These are phyloP conservation scores for Tetradesmus obliquus DNA, from an alignment of 139 green algal species.

Conservation along the genomic window DNA sequence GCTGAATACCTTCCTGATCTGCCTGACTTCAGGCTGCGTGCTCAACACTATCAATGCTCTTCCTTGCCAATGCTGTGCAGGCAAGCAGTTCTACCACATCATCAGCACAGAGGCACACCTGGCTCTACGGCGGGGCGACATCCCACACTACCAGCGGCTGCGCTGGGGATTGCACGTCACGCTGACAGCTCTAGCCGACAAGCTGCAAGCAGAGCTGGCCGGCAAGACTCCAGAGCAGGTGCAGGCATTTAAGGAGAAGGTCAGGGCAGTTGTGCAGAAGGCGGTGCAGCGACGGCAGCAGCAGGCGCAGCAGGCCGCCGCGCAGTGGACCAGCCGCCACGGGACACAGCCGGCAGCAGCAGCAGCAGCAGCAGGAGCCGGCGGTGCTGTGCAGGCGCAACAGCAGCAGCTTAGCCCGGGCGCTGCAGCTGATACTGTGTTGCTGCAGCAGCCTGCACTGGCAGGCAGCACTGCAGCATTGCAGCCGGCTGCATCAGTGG, in stretches of 20 bases:
- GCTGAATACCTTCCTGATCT: not conserved
- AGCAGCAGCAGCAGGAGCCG: not conserved
- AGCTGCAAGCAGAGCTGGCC: not conserved
- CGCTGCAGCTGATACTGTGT: too few species aligned
- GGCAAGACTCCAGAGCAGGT: not conserved
- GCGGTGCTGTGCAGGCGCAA: not conserved
- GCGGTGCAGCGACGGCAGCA: not conserved
- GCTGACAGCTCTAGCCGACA: constrained; percentile 9
- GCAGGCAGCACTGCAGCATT: not conserved
- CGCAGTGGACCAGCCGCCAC: not conserved
- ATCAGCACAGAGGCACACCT: constrained; percentile 15
- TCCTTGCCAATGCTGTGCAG: not conserved
- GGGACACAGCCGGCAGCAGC: not conserved
- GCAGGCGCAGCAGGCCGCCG: not conserved
- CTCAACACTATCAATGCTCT: not conserved
- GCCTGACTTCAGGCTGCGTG: not conserved
- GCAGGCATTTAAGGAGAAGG: not conserved
- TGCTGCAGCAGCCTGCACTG: too few species aligned
- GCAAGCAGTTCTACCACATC: constrained; percentile 31
- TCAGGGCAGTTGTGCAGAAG: not conserved
- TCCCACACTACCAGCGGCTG: constrained; percentile 4
- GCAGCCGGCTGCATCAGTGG: not conserved
- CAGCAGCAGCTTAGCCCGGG: not conserved
- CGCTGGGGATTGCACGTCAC: not conserved
- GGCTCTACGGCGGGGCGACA: too few species aligned